Evolutionary conservation across 2,329 filamentous ascomycete genomes (phyloP).

Genomic region (Trichoderma polysporum): DNA sequence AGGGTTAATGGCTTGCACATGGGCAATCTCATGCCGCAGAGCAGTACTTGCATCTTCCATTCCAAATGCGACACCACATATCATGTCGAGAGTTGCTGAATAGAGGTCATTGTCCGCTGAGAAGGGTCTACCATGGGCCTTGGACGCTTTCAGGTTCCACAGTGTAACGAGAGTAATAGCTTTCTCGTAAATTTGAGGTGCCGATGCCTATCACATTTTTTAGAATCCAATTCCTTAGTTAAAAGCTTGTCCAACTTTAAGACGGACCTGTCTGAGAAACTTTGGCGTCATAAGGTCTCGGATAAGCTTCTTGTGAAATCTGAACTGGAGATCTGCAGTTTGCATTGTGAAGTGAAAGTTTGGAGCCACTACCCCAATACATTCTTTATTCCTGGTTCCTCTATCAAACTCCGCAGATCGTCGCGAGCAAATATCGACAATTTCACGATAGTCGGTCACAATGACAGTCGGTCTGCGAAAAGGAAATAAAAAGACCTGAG

Average conservation of each 20-base stretch:
- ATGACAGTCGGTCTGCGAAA: constrained; percentile 34
- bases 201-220: constrained; percentile 32
- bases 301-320: constrained; percentile 35
- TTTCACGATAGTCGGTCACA: constrained; percentile 35
- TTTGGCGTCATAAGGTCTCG: constrained; percentile 39
- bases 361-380: constrained; percentile 27
- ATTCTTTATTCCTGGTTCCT: constrained; percentile 29
- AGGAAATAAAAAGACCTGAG: constrained; percentile 37
- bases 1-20: constrained; percentile 14
- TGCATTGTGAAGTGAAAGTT: constrained; percentile 37
- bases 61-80: constrained; percentile 38
- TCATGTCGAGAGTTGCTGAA: constrained; percentile 36
- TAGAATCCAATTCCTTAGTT: not conserved
- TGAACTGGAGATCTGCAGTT: constrained; percentile 34
- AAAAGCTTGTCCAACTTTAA: not conserved
- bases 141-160: constrained; percentile 34
- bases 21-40: constrained; percentile 22
- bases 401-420: constrained; percentile 37
- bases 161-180: constrained; percentile 34
- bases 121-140: constrained; percentile 35
- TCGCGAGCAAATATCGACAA: constrained; percentile 35
- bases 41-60: constrained; percentile 27
- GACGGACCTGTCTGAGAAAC: constrained; percentile 34
- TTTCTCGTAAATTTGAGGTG: constrained; percentile 37
- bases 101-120: constrained; percentile 34